These are phyloP conservation scores for Neurospora sp. DNA, from an alignment of 495 filamentous ascomycete species.

Conservation along the genomic window DNA sequence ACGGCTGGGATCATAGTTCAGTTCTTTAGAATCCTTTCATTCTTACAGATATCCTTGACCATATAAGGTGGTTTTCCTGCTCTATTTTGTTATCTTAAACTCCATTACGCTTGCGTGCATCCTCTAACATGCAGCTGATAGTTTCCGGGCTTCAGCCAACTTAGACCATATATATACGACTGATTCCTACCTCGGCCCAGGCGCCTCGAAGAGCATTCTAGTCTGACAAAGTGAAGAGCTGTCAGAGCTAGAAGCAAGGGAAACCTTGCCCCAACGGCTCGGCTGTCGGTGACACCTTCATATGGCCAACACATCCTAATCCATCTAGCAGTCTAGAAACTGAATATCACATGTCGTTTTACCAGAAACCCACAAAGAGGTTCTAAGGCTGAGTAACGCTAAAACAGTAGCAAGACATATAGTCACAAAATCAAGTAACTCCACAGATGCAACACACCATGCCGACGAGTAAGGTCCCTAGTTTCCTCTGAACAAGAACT, in stretches of 20 bases:
- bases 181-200: background rate
- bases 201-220: background rate
- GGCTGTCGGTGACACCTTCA: background rate
- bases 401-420: background rate
- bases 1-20: background rate
- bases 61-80: background rate
- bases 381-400: background rate
- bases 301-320: background rate
- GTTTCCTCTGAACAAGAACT: slow-evolving; percentile 78
- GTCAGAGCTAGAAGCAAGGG: background rate
- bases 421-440: background rate
- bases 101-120: background rate
- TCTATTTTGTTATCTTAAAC: background rate
- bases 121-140: background rate
- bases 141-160: background rate
- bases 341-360: background rate
- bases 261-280: background rate
- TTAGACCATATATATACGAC: background rate
- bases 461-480: slow-evolving; percentile 3
- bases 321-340: background rate
- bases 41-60: background rate
- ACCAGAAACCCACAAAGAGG: background rate
- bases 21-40: background rate
- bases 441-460: background rate
- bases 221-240: background rate